Evolutionary conservation across 1,284 basidiomycete genomes (phyloP), one percentile per base, ranked within the genome.

Genomic region (Fomitopsis pinicola): DNA sequence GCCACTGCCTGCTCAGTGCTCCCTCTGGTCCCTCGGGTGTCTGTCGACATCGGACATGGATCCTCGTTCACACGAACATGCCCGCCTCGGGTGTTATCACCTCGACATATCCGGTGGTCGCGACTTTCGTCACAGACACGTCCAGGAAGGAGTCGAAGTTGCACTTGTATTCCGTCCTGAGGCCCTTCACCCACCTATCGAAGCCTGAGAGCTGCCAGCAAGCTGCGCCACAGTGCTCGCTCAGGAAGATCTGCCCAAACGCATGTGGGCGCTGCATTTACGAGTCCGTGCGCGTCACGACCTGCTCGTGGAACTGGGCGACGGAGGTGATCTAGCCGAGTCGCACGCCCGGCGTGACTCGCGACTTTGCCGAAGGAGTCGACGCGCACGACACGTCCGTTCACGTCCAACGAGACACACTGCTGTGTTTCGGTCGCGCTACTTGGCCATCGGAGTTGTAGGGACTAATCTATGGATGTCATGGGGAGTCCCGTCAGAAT

Each of bases 301-400:
- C 73, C 53, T 76, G 71, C 45, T 76, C 71, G 48, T 75, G 72
- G 71, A 81, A 80, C 58, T 72, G 45, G 9, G 72, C 62, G 66
- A 68, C 75, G 62, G 73, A 72, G 19, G 79, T 77, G 60, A 80
- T 74, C 79, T 79, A 80, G 36, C 79, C 80, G 38, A 80, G 71
- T 15, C 79, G 74, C 72, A 80, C 76, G 35, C 78, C 79, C 2
- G 80, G 79, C 15, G 77, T 77, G 62, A 80, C 73, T 78, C 67
- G 75, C 76, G 69, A 78, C 73, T n/a, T n/a, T n/a, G n/a, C n/a
- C n/a, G n/a, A n/a, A n/a, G 59, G 76, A 76, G 68, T 81, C 80
- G 48, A 79, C 70, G 10, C 80, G 73, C 48, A 79, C 63, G 26
- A 81, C 80, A n/a, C 80, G 75, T 6, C 79, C 80, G 58, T 81